phyloP scores from a whole-genome alignment of 1,284 basidiomycete species.

The Melampsora occidentalis region DNA sequence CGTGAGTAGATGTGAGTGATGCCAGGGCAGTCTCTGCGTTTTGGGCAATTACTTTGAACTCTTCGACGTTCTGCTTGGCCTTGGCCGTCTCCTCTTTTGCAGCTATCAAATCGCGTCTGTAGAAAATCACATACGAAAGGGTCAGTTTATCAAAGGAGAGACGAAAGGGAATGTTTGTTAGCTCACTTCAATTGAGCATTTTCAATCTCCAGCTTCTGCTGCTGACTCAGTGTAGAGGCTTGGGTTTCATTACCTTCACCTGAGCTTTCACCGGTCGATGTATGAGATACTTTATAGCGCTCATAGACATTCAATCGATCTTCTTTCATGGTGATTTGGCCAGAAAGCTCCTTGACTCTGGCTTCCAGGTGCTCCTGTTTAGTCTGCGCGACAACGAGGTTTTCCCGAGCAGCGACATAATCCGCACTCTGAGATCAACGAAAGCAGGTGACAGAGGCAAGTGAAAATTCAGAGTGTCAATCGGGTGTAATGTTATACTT shows the following conservation, averaged over 20 bases:
- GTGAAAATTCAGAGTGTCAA: not conserved
- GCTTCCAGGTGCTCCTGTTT: slow-evolving; percentile 76
- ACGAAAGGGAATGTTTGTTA: slow-evolving; percentile 37
- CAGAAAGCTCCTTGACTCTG: slow-evolving; percentile 68
- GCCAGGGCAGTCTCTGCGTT: slow-evolving; percentile 74
- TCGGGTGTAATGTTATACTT: not conserved
- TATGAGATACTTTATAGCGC: slow-evolving; percentile 54
- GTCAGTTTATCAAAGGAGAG: not conserved
- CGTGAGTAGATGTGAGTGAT: slow-evolving; percentile 68
- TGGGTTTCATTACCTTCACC: slow-evolving; percentile 47
- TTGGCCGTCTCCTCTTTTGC: slow-evolving; percentile 70
- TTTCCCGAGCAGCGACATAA: slow-evolving; percentile 68
- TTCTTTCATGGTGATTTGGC: slow-evolving; percentile 69
- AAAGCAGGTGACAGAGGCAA: slow-evolving; percentile 7
- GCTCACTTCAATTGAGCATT: slow-evolving; percentile 75
- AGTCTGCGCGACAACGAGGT: slow-evolving; percentile 70
- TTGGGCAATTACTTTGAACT: slow-evolving; percentile 77
- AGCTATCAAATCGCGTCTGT: slow-evolving; percentile 69
- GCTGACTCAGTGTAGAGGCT: slow-evolving; percentile 61
- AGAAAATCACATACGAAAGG: slow-evolving; percentile 18
- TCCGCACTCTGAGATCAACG: slow-evolving; percentile 61
- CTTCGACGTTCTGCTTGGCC: slow-evolving; percentile 69
- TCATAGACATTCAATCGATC: slow-evolving; percentile 85
- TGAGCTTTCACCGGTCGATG: slow-evolving; percentile 13
- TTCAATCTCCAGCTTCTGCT: slow-evolving; percentile 77